phyloP scores from a whole-genome alignment of 2,329 filamentous ascomycete species.

The Berkeleyomyces basicola region DNA sequence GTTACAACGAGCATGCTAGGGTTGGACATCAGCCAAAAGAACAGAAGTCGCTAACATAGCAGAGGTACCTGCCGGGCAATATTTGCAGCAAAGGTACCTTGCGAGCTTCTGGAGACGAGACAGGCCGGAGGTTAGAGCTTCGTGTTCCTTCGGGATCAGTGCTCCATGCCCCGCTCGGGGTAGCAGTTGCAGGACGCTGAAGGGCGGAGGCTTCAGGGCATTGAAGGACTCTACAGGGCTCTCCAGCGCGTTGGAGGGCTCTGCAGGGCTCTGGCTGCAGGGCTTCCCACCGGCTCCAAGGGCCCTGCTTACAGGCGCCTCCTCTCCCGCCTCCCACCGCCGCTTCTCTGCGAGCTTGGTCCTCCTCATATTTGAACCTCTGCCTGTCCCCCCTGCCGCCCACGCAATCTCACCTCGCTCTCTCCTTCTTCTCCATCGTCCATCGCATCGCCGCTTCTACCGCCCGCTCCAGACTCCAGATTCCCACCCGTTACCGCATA shows the following conservation, averaged over 20 bases:
- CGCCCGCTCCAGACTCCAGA: slow-evolving; percentile 19
- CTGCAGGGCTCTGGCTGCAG: neutral
- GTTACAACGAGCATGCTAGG: neutral
- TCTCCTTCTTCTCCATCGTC: slow-evolving; percentile 10
- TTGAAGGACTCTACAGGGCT: no score
- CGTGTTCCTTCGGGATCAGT: neutral
- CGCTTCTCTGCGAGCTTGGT: neutral
- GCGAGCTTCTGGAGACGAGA: no score
- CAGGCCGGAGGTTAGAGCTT: neutral
- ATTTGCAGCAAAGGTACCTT: neutral
- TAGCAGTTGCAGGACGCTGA: neutral
- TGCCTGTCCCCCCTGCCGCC: neutral
- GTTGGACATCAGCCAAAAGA: neutral
- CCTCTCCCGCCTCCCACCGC: neutral
- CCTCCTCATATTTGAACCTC: neutral
- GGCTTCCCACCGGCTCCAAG: neutral
- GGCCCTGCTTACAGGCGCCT: neutral
- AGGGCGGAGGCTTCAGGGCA: neutral
- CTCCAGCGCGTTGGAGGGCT: no score
- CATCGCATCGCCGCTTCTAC: neutral
- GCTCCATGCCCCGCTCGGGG: neutral
- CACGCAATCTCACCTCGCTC: neutral
- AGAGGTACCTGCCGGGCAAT: no score
- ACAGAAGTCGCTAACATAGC: no score
- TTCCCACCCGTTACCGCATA: slow-evolving; percentile 17